These are phyloP conservation scores for Cercospora zeina DNA, from an alignment of 2,329 filamentous ascomycete genomes.

Conservation along the genomic window DNA sequence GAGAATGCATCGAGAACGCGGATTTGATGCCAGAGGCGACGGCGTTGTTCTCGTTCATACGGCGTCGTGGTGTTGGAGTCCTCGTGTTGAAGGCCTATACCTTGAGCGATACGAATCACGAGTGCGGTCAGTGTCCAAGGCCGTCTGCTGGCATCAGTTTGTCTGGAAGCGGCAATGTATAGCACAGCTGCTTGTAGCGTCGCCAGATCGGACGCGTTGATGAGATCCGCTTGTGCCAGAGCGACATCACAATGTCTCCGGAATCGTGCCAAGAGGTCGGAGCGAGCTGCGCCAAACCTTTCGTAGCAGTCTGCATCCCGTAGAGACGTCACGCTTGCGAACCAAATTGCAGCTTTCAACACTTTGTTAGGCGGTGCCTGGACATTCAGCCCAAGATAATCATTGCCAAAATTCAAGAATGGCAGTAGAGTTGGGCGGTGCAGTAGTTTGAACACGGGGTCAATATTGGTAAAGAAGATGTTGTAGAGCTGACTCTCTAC, in stretches of 20 bases:
- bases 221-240: constrained; percentile 38
- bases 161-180: constrained; percentile 32
- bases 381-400: constrained; percentile 33
- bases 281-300: constrained; percentile 24
- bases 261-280: constrained; percentile 31
- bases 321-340: constrained; percentile 38
- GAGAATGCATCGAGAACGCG: constrained; percentile 37
- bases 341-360: constrained; percentile 36
- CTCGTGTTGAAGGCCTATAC: constrained; percentile 38
- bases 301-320: constrained; percentile 34
- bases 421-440: constrained; percentile 35
- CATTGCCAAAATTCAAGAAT: constrained; percentile 30
- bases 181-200: constrained; percentile 37
- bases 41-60: constrained; percentile 37
- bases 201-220: constrained; percentile 37
- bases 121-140: constrained; percentile 38
- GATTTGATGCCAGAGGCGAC: constrained; percentile 38
- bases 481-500: constrained; percentile 28
- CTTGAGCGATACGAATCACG: constrained; percentile 38
- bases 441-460: constrained; percentile 37
- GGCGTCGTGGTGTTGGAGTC: constrained; percentile 25
- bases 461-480: constrained; percentile 35
- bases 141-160: constrained; percentile 33
- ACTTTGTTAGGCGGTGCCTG: constrained; percentile 32
- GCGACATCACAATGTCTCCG: constrained; percentile 33